Conservation (phyloP, 176 grass and related monocot species). For the Chrysopogon serrulatus region DNA sequence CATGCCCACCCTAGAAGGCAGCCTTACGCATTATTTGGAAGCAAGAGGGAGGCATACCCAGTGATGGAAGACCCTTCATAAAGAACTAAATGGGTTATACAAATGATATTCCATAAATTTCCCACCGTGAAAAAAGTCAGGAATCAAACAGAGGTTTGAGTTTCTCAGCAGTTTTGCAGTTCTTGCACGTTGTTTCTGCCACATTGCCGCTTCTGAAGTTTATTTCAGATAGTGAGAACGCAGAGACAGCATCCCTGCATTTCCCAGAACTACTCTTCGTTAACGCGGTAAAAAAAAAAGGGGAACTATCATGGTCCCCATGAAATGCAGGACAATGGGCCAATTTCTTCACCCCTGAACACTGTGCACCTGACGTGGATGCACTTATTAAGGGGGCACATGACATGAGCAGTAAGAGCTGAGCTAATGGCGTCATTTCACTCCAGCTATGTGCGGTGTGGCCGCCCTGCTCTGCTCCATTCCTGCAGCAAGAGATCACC, state of each 20-base stretch:
- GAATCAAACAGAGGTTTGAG: too few relatives aligned
- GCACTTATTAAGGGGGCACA: neutral
- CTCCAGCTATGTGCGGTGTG: too few relatives aligned
- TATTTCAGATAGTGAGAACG: neutral
- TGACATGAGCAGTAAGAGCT: neutral
- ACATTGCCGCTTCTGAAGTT: neutral
- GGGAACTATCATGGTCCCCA: neutral
- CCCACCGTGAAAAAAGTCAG: too few relatives aligned
- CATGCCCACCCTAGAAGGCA: too few relatives aligned
- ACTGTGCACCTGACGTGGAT: neutral
- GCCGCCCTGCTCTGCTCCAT: neutral
- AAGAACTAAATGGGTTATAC: too few relatives aligned
- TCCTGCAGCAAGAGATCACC: neutral
- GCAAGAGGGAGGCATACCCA: too few relatives aligned
- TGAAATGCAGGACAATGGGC: neutral
- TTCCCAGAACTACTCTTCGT: neutral
- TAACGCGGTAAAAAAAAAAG: neutral
- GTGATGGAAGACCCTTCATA: too few relatives aligned
- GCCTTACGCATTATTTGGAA: too few relatives aligned
- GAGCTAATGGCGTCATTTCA: neutral
- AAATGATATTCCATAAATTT: too few relatives aligned
- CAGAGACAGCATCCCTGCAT: neutral
- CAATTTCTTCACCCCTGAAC: neutral
- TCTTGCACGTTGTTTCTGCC: neutral
- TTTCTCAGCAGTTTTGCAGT: too few relatives aligned